Conservation (phyloP, 1,139 yeast species). For the Kluyveromyces marxianus region DNA sequence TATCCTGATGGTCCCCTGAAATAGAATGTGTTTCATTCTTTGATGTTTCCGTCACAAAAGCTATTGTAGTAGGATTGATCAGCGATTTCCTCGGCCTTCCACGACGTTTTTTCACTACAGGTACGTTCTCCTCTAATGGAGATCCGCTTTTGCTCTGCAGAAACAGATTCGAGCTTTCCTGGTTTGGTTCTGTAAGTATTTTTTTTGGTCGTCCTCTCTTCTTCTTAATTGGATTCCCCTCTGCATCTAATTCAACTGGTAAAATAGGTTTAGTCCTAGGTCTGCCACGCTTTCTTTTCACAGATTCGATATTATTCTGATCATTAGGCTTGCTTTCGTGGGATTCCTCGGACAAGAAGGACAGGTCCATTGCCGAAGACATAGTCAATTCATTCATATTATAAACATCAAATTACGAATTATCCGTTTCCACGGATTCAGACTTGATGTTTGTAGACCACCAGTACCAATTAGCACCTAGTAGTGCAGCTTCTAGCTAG, state of each 20-base stretch:
- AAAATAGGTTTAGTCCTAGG: slow-evolving; percentile 6
- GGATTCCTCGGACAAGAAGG: slow-evolving; percentile 3
- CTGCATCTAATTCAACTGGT: slow-evolving; percentile 1
- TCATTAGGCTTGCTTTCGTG: neutral
- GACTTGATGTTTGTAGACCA: no score
- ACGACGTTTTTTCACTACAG: neutral
- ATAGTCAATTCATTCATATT: slow-evolving; percentile 1
- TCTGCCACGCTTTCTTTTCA: slow-evolving; percentile 7
- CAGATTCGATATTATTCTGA: neutral
- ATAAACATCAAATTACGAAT: neutral
- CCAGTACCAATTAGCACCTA: no score
- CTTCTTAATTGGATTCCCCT: slow-evolving; percentile 6
- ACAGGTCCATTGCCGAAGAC: slow-evolving; percentile 5
- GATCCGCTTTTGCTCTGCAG: neutral
- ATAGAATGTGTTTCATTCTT: neutral
- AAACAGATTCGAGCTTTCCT: neutral
- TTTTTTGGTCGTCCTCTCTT: slow-evolving; percentile 6
- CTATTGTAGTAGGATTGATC: neutral
- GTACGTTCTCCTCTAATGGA: neutral
- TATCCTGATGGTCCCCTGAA: neutral
- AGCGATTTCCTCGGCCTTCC: slow-evolving; percentile 4
- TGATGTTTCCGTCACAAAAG: neutral
- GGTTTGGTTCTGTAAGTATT: neutral
- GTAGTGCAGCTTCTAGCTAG: no score
- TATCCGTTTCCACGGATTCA: no score